phyloP scores from a whole-genome alignment of 2,329 filamentous ascomycete species.

The Lecanosticta acicola region DNA sequence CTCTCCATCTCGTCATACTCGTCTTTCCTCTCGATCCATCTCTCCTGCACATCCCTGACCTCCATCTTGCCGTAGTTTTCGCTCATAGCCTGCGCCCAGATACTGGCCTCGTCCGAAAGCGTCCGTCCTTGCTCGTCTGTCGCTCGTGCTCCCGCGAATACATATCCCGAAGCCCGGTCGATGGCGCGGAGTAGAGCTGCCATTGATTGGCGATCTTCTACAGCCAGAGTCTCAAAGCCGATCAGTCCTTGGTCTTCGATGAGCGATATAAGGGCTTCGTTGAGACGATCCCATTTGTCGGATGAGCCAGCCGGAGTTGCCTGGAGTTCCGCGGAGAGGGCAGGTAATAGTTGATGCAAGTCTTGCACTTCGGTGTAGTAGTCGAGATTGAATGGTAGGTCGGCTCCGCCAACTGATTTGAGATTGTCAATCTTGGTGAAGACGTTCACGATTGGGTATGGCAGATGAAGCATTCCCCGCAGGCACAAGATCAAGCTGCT shows the following conservation, averaged over 20 bases:
- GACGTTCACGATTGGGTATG: slow-evolving; percentile 91
- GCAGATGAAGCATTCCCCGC: slow-evolving; percentile 96
- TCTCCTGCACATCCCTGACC: slow-evolving; percentile 83
- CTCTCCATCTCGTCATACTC: slow-evolving; percentile 77
- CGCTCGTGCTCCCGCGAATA: slow-evolving; percentile 83
- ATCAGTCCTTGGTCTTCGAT: slow-evolving; percentile 89
- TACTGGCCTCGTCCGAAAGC: slow-evolving; percentile 45
- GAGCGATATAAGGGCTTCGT: slow-evolving; percentile 77
- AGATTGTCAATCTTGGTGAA: slow-evolving; percentile 97
- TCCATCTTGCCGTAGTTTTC: slow-evolving; percentile 64
- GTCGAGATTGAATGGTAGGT: slow-evolving; percentile 89
- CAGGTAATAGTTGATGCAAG: slow-evolving; percentile 73
- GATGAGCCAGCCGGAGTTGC: slow-evolving; percentile 28
- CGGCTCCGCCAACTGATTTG: slow-evolving; percentile 61
- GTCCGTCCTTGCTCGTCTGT: slow-evolving; percentile 62
- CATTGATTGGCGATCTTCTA: slow-evolving; percentile 97
- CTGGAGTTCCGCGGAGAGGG: slow-evolving; percentile 69
- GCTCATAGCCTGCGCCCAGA: slow-evolving; percentile 96
- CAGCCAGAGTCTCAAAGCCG: slow-evolving; percentile 84
- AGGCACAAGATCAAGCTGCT: slow-evolving; percentile 89
- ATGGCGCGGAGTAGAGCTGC: slow-evolving; percentile 84
- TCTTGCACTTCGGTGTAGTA: slow-evolving; percentile 98
- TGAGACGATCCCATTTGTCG: slow-evolving; percentile 72
- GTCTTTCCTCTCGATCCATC: slow-evolving; percentile 88
- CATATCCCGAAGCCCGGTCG: slow-evolving; percentile 86